Conservation (phyloP, 768 basidiomycete genomes). For the Coprinopsis marcescibilis region DNA sequence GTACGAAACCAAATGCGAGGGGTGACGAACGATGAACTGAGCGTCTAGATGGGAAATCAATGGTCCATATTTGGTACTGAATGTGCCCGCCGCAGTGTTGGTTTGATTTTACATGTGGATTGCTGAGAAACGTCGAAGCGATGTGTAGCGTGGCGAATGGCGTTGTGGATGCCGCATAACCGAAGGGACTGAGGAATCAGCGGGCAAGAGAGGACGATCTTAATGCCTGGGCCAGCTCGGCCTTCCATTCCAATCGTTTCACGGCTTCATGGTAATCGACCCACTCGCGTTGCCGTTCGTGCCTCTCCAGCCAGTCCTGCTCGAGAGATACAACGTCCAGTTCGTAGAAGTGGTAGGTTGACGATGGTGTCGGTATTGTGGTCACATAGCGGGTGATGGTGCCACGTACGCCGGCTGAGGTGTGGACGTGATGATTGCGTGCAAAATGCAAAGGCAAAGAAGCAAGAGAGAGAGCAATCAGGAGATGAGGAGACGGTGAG, state of each 20-base stretch:
- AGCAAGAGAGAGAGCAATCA: constrained; percentile 48
- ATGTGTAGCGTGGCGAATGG: not conserved
- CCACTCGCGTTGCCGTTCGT: constrained; percentile 81
- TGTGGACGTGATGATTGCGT: constrained; percentile 20
- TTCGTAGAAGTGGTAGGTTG: constrained; percentile 89
- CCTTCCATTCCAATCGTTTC: constrained; percentile 73
- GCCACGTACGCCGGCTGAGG: constrained; percentile 82
- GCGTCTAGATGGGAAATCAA: not conserved
- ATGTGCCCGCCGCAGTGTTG: not conserved
- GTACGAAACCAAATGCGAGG: not conserved
- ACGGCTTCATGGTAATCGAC: constrained; percentile 82
- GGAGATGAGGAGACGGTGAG: constrained; percentile 67
- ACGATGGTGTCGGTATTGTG: constrained; percentile 71
- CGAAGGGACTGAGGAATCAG: constrained; percentile 8
- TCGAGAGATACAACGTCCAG: constrained; percentile 76
- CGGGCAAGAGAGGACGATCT: constrained; percentile 62
- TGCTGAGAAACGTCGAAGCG: not conserved
- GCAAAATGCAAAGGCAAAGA: constrained; percentile 20
- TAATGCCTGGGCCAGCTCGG: constrained; percentile 76
- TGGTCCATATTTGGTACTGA: not conserved
- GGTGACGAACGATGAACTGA: not conserved
- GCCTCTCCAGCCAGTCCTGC: constrained; percentile 73
- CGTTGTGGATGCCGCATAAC: not conserved
- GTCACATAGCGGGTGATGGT: constrained; percentile 80
- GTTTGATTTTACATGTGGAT: not conserved